Conservation (phyloP, 768 basidiomycete species). For the Boletus huronensis region DNA sequence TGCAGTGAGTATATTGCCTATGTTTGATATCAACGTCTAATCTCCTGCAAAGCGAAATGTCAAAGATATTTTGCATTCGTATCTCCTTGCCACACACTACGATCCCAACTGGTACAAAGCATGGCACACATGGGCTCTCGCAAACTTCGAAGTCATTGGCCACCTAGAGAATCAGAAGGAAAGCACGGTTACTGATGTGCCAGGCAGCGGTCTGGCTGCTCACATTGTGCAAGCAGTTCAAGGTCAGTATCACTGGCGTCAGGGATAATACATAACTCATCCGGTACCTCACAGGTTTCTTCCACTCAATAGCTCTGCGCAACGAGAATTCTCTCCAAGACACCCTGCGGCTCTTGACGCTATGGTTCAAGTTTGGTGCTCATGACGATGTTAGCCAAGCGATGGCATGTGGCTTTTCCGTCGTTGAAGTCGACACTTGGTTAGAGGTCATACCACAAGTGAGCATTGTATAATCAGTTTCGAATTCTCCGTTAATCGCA, state of each 20-base stretch:
- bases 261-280: constrained; percentile 11
- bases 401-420: constrained; percentile 81
- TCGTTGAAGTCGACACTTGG: constrained; percentile 96
- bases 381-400: constrained; percentile 87
- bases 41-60: constrained; percentile 59
- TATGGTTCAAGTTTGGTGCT: constrained; percentile 98
- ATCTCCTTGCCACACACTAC: constrained; percentile 83
- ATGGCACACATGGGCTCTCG: constrained; percentile 98
- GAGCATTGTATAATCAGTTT: constrained; percentile 9
- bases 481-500: not conserved
- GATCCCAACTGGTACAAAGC: constrained; percentile 99
- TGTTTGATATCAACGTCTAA: constrained; percentile 9
- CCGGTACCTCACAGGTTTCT: constrained; percentile 62
- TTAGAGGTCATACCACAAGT: constrained; percentile 98
- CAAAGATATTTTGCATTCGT: constrained; percentile 79
- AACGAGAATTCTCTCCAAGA: constrained; percentile 93
- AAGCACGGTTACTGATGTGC: constrained; percentile 52
- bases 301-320: constrained; percentile 88
- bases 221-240: constrained; percentile 93
- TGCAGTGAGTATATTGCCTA: constrained; percentile 46
- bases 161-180: constrained; percentile 69
- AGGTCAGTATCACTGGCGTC: constrained; percentile 42
- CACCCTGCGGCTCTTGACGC: constrained; percentile 83
- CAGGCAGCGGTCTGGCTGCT: constrained; percentile 60
- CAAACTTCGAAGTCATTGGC: constrained; percentile 91